These are phyloP conservation scores for Viola odorata DNA, from an alignment of 345 rosid genomes.

Conservation along the genomic window DNA sequence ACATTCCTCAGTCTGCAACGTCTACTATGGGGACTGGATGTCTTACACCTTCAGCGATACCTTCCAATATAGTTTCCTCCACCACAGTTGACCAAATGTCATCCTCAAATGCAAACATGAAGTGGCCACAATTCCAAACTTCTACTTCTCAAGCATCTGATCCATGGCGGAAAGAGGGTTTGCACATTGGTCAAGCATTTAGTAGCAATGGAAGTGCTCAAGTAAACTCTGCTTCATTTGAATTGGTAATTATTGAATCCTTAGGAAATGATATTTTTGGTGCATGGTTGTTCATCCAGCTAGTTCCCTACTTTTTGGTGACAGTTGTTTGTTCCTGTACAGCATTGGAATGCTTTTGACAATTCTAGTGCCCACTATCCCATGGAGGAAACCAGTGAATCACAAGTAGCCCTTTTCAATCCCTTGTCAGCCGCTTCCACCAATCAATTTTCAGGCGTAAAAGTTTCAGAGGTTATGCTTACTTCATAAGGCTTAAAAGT, in stretches of 20 bases:
- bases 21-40: conserved; percentile 26
- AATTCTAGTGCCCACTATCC: conserved; percentile 35
- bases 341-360: conserved; percentile 83
- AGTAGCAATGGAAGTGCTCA: conserved; percentile 25
- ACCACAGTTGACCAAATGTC: conserved; percentile 37
- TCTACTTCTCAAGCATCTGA: conserved; percentile 29
- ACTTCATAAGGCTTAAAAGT: conserved; percentile 5
- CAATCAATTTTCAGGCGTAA: conserved; percentile 36
- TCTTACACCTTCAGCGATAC: conserved; percentile 21
- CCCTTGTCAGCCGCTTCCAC: conserved; percentile 24
- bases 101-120: conserved; percentile 34
- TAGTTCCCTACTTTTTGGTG: neutral
- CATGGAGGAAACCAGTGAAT: conserved; percentile 30
- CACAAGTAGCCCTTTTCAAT: conserved; percentile 24
- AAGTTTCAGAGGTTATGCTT: conserved; percentile 40
- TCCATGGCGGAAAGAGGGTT: conserved; percentile 43
- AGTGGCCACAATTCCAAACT: conserved; percentile 49
- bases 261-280: neutral
- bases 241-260: no score
- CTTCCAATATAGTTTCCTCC: conserved; percentile 23
- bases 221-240: conserved; percentile 32
- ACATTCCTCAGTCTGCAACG: conserved; percentile 40
- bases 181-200: conserved; percentile 28
- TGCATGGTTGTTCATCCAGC: neutral
- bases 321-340: conserved; percentile 18